Percentiles rank a stretch among this genome's conserved stretches.
Conservation (phyloP, 2,329 filamentous ascomycete species). For the Alternaria brassicicola region DNA sequence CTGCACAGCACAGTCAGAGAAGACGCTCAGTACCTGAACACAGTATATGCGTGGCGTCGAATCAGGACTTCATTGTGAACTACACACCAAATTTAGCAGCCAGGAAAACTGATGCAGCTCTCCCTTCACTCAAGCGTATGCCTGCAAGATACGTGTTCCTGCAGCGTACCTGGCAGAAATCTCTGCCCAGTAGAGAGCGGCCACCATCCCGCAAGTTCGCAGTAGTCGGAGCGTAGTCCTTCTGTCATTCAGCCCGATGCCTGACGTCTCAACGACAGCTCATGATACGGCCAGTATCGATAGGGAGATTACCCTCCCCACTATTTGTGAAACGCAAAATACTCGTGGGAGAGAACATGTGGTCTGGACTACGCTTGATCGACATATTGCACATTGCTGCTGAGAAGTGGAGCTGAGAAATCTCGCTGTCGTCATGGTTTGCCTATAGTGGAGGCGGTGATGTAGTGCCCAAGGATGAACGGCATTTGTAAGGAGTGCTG, state of each 20-base stretch:
- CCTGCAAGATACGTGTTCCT: neutral
- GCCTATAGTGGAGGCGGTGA: neutral
- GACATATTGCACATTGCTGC: neutral
- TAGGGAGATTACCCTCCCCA: neutral
- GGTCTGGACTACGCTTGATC: conserved; percentile 7
- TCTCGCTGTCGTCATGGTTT: neutral
- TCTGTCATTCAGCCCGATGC: neutral
- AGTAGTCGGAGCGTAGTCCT: conserved; percentile 1
- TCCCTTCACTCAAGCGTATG: neutral
- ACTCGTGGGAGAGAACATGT: neutral
- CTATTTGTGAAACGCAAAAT: conserved; percentile 5
- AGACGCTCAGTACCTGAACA: neutral
- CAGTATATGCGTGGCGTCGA: neutral
- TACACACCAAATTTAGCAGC: neutral
- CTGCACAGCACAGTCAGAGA: neutral
- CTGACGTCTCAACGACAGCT: neutral
- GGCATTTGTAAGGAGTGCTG: neutral
- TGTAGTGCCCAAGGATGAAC: neutral
- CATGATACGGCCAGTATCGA: conserved; percentile 1
- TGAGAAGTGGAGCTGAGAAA: neutral
- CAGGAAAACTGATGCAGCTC: neutral
- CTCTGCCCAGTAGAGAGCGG: neutral
- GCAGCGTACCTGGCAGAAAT: conserved; percentile 1
- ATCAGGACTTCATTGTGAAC: neutral
- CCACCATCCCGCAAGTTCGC: neutral